Evolutionary conservation across 2,329 filamentous ascomycete genomes (phyloP), one percentile per base, ranked within the genome.

Genomic region (Diaporthe sp.): DNA sequence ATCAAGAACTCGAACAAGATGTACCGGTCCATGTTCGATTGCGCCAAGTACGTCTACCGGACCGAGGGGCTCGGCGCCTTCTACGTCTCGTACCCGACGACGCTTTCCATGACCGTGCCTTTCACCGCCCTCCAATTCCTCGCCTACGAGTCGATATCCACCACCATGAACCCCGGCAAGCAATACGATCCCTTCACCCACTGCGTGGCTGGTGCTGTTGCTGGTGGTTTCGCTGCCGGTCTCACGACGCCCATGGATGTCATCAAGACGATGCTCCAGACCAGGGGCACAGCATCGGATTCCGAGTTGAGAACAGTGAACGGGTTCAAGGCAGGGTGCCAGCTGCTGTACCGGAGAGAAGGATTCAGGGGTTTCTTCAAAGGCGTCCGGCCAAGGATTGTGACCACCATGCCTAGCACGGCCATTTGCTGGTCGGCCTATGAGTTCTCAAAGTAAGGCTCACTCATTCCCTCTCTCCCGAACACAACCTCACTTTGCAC

Each of bases 51-150:
- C 79, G 94, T 99, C 77, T 98, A 98, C 86, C 92, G 90, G 81
- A 93, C 92, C 71, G 97, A 99, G 85, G 97, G 97, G 72, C 84
- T 98, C 61, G 91, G 92, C 71, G 96, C 97, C 73, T 99, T 99
- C 87, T 99, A 99, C 87, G 93, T 99, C 81, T 99, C 97, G 34
- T 99, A 99, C 84, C 97, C 97, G 22, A 99, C 97, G 28, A 99
- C 97, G 3, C 89, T 99, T 39, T 98, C 95, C 82, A 99, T 99
- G 97, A 98, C 97, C 20, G 95, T 99, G 2, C 97, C 97, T 4
- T 99, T 98, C 84, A 98, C 96, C 17, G 96, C 97, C 12, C 91
- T 98, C 13, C 97, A 99, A 83, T 98, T 99, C 84, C 95, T 98
- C 82, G 95, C 96, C 73, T 99, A 99, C 89, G 97, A 98, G 84